Conservation (phyloP, 2,329 filamentous ascomycete genomes). For the Aspergillus terreus region DNA sequence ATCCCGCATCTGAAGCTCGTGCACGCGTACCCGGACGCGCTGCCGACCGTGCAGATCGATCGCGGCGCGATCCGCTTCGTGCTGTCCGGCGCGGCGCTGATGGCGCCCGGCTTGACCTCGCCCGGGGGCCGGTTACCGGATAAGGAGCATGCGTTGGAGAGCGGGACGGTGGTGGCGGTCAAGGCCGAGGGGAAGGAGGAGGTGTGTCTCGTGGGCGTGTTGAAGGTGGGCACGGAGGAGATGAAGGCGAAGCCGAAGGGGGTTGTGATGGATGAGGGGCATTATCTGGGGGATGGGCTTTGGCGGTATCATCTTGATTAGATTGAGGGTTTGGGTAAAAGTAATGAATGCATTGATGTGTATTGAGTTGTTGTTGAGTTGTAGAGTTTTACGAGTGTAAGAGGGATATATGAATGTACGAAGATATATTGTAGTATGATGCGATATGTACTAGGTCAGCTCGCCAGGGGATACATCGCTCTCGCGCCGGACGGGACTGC, state of each 20-base stretch:
- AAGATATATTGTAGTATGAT: conserved; percentile 5
- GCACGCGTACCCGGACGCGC: conserved; percentile 81
- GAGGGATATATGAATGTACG: background rate
- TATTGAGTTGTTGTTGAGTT: no score
- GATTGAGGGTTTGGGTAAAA: conserved; percentile 16
- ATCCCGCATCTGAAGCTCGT: conserved; percentile 86
- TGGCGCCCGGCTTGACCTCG: conserved; percentile 90
- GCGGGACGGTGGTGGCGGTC: conserved; percentile 81
- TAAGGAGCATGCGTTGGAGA: conserved; percentile 60
- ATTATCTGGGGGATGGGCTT: conserved; percentile 90
- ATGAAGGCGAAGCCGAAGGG: conserved; percentile 95
- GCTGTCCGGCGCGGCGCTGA: conserved; percentile 85
- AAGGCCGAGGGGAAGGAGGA: conserved; percentile 91
- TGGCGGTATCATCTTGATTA: conserved; percentile 69
- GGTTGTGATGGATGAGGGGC: conserved; percentile 85
- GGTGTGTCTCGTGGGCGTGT: conserved; percentile 79
- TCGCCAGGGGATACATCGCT: conserved; percentile 7
- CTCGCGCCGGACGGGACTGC: conserved; percentile 1
- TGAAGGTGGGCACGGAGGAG: conserved; percentile 83
- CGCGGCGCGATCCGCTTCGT: conserved; percentile 96
- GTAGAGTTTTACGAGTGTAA: no score
- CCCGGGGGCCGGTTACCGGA: conserved; percentile 74
- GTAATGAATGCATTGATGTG: conserved; percentile 1
- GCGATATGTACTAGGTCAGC: background rate
- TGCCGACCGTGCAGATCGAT: conserved; percentile 85